Base-by-base conservation (phyloP, 352 stramenopile genomes). In the Phytophthora megakarya region DNA sequence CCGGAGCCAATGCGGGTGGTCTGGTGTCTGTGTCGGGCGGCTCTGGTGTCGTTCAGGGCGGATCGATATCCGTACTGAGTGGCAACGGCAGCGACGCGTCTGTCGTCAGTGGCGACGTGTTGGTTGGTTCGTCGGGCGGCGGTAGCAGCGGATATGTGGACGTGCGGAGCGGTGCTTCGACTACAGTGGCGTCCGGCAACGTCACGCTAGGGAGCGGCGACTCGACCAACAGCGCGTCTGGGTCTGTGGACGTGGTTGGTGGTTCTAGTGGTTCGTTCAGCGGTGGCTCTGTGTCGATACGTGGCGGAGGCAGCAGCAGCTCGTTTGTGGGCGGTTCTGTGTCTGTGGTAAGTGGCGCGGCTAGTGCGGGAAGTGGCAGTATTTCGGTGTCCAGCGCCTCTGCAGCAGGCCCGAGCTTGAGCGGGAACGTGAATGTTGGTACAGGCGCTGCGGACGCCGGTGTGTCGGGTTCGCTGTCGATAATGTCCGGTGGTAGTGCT, bases 21-120 rank as follows among this genome's bases (percentile, higher is more conserved):
- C 3, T 49, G 37, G 52, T 69, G 43, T 64, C 54, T 43, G 47
- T 69, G 18, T 58, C 48, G n/a, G 53, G 61, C 7, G 61, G 61
- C 18, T 18, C 52, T 23, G 46, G 61, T 40, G 47, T 54, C 40
- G 45, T 26, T 10, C 26, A 49, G 38, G 48, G 48, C 43, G 59
- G 59, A 0, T 58, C 45, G 26, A 46, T 68, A 51, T 59, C 51
- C 30, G 61, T 68, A 23, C 38, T 68, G 15, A 63, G 52, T 22
- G 61, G 58, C 16, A 44, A 38, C 22, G 42, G 59, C 23, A 44
- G 26, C 37, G 57, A 47, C 25, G 44, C 60, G 35, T 61, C 49
- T 26, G 52, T 32, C 18, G 38, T 37, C 50, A 67, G 60, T 19
- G 60, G 60, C 38, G 44, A 57, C 19, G 62, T 59, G 22, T 21